Percentiles rank a stretch among this genome's conserved stretches.
phyloP scores from a whole-genome alignment of 169 alveolate genomes.

The Miamiensis avidus region DNA sequence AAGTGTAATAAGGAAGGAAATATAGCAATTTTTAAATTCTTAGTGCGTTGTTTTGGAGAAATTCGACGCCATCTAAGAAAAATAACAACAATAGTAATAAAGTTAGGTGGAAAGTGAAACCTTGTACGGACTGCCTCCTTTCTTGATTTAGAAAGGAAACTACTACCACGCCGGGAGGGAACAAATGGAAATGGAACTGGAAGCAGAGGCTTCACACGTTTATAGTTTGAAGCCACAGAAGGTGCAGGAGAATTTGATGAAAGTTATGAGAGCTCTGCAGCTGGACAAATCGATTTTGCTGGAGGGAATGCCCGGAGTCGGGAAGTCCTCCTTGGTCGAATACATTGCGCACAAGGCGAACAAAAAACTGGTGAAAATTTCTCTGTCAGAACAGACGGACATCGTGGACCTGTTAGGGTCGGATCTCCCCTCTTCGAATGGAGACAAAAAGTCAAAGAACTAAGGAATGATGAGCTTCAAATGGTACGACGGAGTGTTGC shows the following conservation, averaged over 20 bases:
- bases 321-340: conserved; percentile 96
- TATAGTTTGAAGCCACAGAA: conserved; percentile 91
- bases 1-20: conserved; percentile 1
- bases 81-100: too few relatives aligned
- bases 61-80: not conserved
- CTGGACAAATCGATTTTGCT: conserved; percentile 92
- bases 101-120: not conserved
- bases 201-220: too few relatives aligned
- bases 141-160: not conserved
- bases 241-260: conserved; percentile 86
- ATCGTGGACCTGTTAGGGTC: conserved; percentile 65
- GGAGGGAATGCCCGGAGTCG: conserved; percentile 99
- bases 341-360: conserved; percentile 12
- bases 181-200: too few relatives aligned
- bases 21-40: not conserved
- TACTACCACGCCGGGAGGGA: too few relatives aligned
- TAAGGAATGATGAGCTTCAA: conserved; percentile 59
- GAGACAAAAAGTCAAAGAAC: not conserved
- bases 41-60: not conserved
- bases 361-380: conserved; percentile 22
- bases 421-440: conserved; percentile 56
- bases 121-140: not conserved
- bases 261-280: conserved; percentile 91
- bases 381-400: conserved; percentile 60
- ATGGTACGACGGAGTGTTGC: conserved; percentile 98